These are phyloP conservation scores for Nelumbo lutea DNA, from an alignment of 164 flowering plant species.

Conservation along the genomic window DNA sequence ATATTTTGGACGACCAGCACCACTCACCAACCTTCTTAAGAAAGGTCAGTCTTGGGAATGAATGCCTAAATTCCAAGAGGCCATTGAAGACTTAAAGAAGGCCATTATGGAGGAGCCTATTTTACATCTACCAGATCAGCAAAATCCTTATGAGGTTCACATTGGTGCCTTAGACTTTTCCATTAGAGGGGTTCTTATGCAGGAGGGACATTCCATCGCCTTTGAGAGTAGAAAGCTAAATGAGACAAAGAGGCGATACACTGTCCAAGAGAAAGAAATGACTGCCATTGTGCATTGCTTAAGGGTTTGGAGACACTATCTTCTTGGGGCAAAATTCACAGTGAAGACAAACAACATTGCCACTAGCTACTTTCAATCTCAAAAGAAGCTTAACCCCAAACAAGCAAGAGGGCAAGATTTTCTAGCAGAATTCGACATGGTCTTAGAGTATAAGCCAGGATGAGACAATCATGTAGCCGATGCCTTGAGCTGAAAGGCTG, in stretches of 20 bases:
- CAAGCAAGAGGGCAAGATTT: constrained; percentile 5
- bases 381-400: constrained; percentile 14
- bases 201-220: not conserved
- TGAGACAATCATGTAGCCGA: not conserved
- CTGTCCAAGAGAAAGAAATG: not conserved
- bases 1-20: not conserved
- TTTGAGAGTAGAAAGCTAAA: constrained; percentile 10
- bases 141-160: constrained; percentile 5
- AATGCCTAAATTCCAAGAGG: not conserved
- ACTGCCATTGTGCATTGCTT: constrained; percentile 10
- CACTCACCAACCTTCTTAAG: constrained; percentile 4
- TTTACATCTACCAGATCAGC: constrained; percentile 3
- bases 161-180: constrained; percentile 8
- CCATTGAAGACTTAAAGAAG: constrained; percentile 9
- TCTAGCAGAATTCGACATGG: not conserved
- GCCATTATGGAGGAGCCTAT: not conserved
- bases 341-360: constrained; percentile 16
- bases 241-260: not conserved
- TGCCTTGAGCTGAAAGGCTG: not conserved
- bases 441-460: not conserved
- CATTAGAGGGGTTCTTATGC: not conserved
- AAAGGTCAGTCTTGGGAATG: not conserved
- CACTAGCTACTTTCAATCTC: constrained; percentile 11
- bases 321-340: constrained; percentile 5
- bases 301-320: constrained; percentile 10